Evolutionary conservation across 2,329 filamentous ascomycete species (phyloP).

Genomic region (Boeremia lycopersici): DNA sequence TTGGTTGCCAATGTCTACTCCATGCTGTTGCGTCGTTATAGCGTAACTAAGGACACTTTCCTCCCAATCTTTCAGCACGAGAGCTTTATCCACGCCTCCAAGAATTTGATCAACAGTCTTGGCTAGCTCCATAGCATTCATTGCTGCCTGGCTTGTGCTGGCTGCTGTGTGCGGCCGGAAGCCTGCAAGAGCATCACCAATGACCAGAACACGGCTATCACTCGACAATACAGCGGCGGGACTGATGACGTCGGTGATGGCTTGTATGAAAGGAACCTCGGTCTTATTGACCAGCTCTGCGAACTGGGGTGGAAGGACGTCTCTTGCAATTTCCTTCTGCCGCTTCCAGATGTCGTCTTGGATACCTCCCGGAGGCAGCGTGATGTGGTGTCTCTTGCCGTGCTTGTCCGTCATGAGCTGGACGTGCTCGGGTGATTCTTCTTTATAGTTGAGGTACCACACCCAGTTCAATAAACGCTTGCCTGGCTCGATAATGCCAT

Average conservation of each 20-base stretch:
- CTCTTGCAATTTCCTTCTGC: conserved; percentile 37
- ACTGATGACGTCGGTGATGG: conserved; percentile 51
- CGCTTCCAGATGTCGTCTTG: conserved; percentile 45
- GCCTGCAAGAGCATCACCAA: conserved; percentile 54
- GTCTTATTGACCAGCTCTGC: conserved; percentile 50
- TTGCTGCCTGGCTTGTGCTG: conserved; percentile 54
- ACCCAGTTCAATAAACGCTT: conserved; percentile 54
- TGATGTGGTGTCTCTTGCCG: conserved; percentile 48
- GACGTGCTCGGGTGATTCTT: conserved; percentile 43
- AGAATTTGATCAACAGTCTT: conserved; percentile 38
- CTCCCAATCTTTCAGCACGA: conserved; percentile 42
- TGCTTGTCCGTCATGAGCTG: conserved; percentile 52
- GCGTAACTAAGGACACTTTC: conserved; percentile 22
- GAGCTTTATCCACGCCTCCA: conserved; percentile 35
- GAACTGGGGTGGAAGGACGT: conserved; percentile 46
- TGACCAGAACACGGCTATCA: conserved; percentile 50
- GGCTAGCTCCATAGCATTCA: conserved; percentile 47
- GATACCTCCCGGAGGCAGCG: conserved; percentile 50
- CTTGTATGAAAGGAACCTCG: conserved; percentile 51
- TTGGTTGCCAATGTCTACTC: conserved; percentile 20
- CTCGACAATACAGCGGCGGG: conserved; percentile 40
- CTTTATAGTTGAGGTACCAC: conserved; percentile 52
- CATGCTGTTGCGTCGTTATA: conserved; percentile 17
- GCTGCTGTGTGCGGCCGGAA: conserved; percentile 54
- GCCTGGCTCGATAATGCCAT: conserved; percentile 45